Evolutionary conservation across 768 basidiomycete species (phyloP), one percentile per base, ranked within the genome.

Genomic region (Boletus tylopilopsis): DNA sequence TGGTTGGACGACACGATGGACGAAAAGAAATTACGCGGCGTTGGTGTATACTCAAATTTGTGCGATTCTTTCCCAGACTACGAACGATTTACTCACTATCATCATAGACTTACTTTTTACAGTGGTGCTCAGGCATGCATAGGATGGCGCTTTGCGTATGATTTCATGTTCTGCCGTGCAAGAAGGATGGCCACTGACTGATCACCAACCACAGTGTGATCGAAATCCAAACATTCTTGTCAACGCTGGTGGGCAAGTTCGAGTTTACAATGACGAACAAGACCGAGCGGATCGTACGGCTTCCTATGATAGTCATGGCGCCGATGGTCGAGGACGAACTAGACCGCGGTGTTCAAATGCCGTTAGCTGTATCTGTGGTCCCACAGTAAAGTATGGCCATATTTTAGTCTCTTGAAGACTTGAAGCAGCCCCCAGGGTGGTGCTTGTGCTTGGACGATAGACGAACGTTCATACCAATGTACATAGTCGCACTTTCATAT

Each of bases 181-280:
- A 30, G 16, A 19, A 37, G 37, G n/a, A 15, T 5, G 11, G 5
- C 34, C 12, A 10, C 24, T 53, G 16, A 47, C 22, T 18, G 5
- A 4, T n/a, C n/a, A n/a, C n/a, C 27, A 21, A 22, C 2, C 6
- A 12, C 50, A 71, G 70, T 4, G 49, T 80, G 5, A 55, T 74
- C 18, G 80, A 84, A 56, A 57, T 83, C 5, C 82, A 84, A 55
- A 71, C 74, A 0, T 80, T 84, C 65, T 54, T 83, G 19, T 71
- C 75, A n/a, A 79, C 79, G 54, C 63, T 83, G 15, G 58, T 84
- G 23, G 65, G 71, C 36, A 71, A 76, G 54, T 80, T 83, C 58
- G 79, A 81, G 54, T 79, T 83, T 54, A 54, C 55, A 19, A 52
- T 61, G 41, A 68, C 70, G 4, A 60, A 67, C 18, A 60, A 59